A percentile compares a stretch with the other conserved stretches of the same genome.
Evolutionary conservation across 2,329 filamentous ascomycete species (phyloP).

Genomic region (Thielaviopsis euricoi): DNA sequence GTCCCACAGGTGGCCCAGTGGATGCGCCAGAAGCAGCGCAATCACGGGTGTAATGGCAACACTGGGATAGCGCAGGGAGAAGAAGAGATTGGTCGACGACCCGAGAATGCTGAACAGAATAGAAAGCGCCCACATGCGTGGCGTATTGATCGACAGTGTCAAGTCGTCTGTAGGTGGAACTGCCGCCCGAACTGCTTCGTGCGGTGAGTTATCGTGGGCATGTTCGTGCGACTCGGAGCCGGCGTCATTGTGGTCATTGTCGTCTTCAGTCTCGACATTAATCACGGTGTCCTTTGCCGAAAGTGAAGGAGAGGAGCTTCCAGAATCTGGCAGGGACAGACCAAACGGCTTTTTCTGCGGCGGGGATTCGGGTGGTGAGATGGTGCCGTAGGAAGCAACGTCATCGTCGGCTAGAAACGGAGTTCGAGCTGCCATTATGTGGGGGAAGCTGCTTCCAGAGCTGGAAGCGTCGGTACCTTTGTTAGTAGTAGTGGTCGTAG

Average conservation of each 20-base stretch:
- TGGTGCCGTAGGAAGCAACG: slow-evolving; percentile 6
- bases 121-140: slow-evolving; percentile 75
- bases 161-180: slow-evolving; percentile 62
- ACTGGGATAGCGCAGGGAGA: slow-evolving; percentile 77
- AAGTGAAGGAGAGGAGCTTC: not conserved
- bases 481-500: not conserved
- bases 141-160: slow-evolving; percentile 68
- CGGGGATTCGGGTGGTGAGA: slow-evolving; percentile 8
- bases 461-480: not conserved
- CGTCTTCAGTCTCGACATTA: slow-evolving; percentile 14
- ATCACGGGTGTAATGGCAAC: slow-evolving; percentile 83
- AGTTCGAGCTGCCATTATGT: slow-evolving; percentile 6
- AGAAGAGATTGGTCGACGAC: slow-evolving; percentile 74
- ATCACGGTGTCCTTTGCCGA: slow-evolving; percentile 1
- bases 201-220: slow-evolving; percentile 54
- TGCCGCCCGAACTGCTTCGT: slow-evolving; percentile 64
- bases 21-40: slow-evolving; percentile 69
- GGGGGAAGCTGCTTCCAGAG: not conserved
- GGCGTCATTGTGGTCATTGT: slow-evolving; percentile 21
- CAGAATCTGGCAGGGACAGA: not conserved
- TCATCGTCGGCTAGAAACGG: slow-evolving; percentile 7
- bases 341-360: slow-evolving; percentile 1
- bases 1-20: slow-evolving; percentile 69
- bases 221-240: slow-evolving; percentile 29
- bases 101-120: slow-evolving; percentile 65